Conservation (phyloP, 2,329 filamentous ascomycete genomes). For the Aureobasidium sp. region DNA sequence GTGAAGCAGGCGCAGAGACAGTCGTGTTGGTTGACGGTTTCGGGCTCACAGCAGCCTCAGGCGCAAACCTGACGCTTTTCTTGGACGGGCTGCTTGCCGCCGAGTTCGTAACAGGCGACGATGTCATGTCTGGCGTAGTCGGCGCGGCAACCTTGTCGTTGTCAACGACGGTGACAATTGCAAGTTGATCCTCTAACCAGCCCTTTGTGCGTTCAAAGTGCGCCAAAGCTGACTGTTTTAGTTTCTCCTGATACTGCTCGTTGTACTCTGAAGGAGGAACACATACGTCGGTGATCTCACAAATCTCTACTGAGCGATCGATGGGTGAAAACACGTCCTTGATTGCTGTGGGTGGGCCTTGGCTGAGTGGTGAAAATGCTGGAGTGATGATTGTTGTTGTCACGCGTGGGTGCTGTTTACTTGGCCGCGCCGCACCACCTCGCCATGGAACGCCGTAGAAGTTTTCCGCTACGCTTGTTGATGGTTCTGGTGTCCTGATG, state of each 20-base stretch:
- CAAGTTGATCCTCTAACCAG: slow-evolving; percentile 71
- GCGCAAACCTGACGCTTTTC: slow-evolving; percentile 68
- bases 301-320: slow-evolving; percentile 30
- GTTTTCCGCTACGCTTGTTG: slow-evolving; percentile 82
- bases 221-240: slow-evolving; percentile 62
- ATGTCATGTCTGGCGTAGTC: slow-evolving; percentile 25
- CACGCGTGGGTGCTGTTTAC: slow-evolving; percentile 30
- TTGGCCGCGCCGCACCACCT: slow-evolving; percentile 20
- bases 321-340: slow-evolving; percentile 40
- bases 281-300: slow-evolving; percentile 49
- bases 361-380: slow-evolving; percentile 34
- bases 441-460: slow-evolving; percentile 83
- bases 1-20: background rate
- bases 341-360: slow-evolving; percentile 62
- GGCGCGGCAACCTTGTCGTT: slow-evolving; percentile 18
- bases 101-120: slow-evolving; percentile 16
- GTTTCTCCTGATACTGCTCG: slow-evolving; percentile 65
- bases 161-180: background rate
- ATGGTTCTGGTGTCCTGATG: slow-evolving; percentile 54
- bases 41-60: background rate
- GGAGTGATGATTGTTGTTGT: slow-evolving; percentile 62
- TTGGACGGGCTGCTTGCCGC: slow-evolving; percentile 43
- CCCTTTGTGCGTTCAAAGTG: slow-evolving; percentile 77
- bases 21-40: slow-evolving; percentile 33
- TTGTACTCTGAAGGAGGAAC: slow-evolving; percentile 63